Conservation (phyloP, 768 basidiomycete genomes). For the Suillus spraguei region DNA sequence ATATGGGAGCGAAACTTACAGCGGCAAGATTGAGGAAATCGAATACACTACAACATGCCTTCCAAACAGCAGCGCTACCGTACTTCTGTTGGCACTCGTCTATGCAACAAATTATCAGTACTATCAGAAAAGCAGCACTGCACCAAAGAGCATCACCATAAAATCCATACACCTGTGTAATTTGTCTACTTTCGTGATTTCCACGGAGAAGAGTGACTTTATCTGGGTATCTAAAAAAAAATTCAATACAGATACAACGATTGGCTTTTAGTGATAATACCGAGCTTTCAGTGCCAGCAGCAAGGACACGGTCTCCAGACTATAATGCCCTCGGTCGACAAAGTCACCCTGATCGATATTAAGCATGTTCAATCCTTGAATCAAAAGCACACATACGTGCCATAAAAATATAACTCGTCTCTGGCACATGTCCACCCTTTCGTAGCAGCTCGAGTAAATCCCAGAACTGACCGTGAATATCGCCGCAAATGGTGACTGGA, state of each 20-base stretch:
- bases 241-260: slow-evolving; percentile 14
- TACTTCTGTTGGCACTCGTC: slow-evolving; percentile 99
- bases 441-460: slow-evolving; percentile 89
- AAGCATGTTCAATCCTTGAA: slow-evolving; percentile 25
- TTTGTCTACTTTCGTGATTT: slow-evolving; percentile 97
- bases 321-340: slow-evolving; percentile 96
- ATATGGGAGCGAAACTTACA: slow-evolving; percentile 44
- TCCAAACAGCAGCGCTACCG: slow-evolving; percentile 94
- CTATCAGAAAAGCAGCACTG: neutral
- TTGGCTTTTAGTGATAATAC: slow-evolving; percentile 39
- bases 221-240: slow-evolving; percentile 75
- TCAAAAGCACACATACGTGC: slow-evolving; percentile 58
- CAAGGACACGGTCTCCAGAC: slow-evolving; percentile 91
- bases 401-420: slow-evolving; percentile 96
- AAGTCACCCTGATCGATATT: slow-evolving; percentile 81
- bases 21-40: slow-evolving; percentile 95
- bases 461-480: slow-evolving; percentile 99
- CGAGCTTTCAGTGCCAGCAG: slow-evolving; percentile 88
- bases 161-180: slow-evolving; percentile 99
- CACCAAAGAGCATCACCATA: slow-evolving; percentile 63
- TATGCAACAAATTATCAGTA: slow-evolving; percentile 25
- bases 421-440: slow-evolving; percentile 84
- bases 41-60: slow-evolving; percentile 95
- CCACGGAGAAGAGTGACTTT: slow-evolving; percentile 89
- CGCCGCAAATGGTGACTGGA: slow-evolving; percentile 94